phyloP scores from a whole-genome alignment of 164 flowering plant genomes.

The Cinnamomum micranthum region DNA sequence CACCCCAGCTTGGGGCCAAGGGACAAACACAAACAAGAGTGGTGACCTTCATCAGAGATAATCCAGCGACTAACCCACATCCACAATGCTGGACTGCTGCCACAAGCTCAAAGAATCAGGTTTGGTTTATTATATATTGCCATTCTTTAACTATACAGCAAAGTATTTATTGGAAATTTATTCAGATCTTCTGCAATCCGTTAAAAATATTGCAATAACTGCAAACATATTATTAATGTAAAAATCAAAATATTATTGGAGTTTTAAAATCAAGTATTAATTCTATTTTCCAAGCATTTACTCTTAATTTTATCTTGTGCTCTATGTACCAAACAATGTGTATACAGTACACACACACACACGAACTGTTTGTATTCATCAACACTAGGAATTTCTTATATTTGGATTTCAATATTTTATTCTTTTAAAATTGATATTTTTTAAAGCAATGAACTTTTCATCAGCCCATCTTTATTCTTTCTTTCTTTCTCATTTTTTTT shows the following conservation, averaged over 20 bases:
- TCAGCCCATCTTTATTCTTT: no score
- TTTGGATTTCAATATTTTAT: neutral
- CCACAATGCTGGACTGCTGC: conserved; percentile 66
- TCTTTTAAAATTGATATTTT: no score
- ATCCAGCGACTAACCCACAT: conserved; percentile 26
- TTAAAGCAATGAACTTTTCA: no score
- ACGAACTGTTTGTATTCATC: neutral
- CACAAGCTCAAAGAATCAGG: conserved; percentile 72
- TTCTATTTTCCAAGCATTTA: neutral
- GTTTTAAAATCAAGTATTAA: neutral
- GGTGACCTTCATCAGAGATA: conserved; percentile 46
- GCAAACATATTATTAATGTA: no score
- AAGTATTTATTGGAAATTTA: no score
- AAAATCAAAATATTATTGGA: neutral
- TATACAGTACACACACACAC: neutral
- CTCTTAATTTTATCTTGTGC: neutral
- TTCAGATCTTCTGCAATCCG: neutral
- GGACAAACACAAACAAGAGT: conserved; percentile 40
- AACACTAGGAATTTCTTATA: neutral
- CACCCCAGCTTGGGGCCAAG: conserved; percentile 37
- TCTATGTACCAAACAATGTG: neutral
- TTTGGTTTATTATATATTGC: conserved; percentile 12
- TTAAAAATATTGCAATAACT: no score
- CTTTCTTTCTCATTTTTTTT: no score
- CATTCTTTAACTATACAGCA: neutral